phyloP scores from a whole-genome alignment of 2,329 filamentous ascomycete species.

The Paraconiothyrium brasiliense region DNA sequence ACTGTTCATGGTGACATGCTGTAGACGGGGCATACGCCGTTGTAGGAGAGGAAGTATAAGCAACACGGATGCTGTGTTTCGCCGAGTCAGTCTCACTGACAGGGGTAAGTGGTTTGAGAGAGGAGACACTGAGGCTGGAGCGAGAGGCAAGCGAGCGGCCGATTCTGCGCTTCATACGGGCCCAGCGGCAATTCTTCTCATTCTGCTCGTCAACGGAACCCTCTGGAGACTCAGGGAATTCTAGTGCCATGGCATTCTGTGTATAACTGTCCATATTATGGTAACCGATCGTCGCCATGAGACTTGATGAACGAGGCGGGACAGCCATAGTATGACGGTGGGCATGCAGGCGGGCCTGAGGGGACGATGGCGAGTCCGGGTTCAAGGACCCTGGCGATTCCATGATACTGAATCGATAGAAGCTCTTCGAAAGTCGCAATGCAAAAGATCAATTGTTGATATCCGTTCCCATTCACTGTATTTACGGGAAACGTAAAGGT shows the following conservation, averaged over 20 bases:
- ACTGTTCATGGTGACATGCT: not conserved
- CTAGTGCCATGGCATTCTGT: not conserved
- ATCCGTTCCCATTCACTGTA: not conserved
- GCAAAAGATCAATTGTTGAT: not conserved
- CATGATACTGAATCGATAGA: not conserved
- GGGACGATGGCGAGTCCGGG: not conserved
- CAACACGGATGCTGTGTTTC: not conserved
- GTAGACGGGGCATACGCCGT: not conserved
- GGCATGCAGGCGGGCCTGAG: not conserved
- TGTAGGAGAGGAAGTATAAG: not conserved
- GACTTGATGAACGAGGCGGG: constrained; percentile 3
- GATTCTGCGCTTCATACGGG: not conserved
- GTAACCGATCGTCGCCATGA: not conserved
- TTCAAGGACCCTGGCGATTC: not conserved
- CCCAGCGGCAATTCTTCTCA: constrained; percentile 1
- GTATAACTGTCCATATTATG: not conserved
- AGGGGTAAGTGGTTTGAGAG: constrained; percentile 1
- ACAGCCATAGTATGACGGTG: not conserved
- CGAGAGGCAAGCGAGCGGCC: not conserved
- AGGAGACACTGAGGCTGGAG: constrained; percentile 1
- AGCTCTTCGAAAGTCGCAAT: not conserved
- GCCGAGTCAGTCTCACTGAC: constrained; percentile 7
- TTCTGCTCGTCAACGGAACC: too few species aligned
- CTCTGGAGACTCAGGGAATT: not conserved
- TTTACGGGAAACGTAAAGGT: not conserved